phyloP scores from a whole-genome alignment of 2,329 filamentous ascomycete genomes.

The Mycocentrospora acerina region DNA sequence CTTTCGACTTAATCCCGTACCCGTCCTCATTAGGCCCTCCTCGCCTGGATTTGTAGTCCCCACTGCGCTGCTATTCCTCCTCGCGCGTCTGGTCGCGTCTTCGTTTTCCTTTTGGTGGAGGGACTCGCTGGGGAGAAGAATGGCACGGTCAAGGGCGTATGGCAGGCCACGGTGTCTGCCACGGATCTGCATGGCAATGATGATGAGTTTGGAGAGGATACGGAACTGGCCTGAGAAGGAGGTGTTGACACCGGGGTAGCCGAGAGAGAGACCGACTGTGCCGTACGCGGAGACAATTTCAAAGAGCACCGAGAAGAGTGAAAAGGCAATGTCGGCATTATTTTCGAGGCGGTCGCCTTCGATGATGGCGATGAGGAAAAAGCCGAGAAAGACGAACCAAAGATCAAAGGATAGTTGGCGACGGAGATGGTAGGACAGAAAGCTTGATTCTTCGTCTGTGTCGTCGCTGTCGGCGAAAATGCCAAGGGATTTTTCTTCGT shows the following conservation, averaged over 20 bases:
- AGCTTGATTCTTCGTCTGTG: conserved; percentile 65
- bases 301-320: conserved; percentile 49
- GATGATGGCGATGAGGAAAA: conserved; percentile 88
- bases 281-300: conserved; percentile 57
- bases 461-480: conserved; percentile 61
- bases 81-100: conserved; percentile 49
- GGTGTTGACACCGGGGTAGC: conserved; percentile 73
- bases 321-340: conserved; percentile 55
- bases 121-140: conserved; percentile 67
- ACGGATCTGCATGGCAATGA: conserved; percentile 67
- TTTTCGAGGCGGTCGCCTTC: conserved; percentile 73
- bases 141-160: conserved; percentile 69
- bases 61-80: conserved; percentile 27
- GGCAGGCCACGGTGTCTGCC: conserved; percentile 66
- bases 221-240: conserved; percentile 83
- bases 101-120: conserved; percentile 61
- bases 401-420: conserved; percentile 94
- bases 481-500: conserved; percentile 85
- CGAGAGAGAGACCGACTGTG: conserved; percentile 87
- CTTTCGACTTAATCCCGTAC: conserved; percentile 20
- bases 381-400: conserved; percentile 93
- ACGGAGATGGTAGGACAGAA: conserved; percentile 87
- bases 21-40: conserved; percentile 18
- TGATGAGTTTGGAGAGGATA: conserved; percentile 65
- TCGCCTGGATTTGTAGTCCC: conserved; percentile 6